Evolutionary conservation across 2,329 filamentous ascomycete genomes (phyloP).

Genomic region (Nannizziopsis barbatae): DNA sequence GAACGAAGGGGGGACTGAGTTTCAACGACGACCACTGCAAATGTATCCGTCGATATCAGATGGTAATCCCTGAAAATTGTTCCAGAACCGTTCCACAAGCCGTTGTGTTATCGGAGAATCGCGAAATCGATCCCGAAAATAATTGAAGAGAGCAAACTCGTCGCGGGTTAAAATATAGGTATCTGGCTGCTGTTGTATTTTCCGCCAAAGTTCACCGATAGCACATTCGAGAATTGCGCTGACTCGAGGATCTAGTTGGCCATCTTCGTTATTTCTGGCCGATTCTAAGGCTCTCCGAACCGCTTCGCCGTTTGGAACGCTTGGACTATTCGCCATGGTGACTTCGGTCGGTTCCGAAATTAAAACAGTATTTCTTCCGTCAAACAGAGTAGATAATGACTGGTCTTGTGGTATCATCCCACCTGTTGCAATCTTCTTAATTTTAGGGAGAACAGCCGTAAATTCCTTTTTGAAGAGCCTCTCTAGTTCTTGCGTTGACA

Average conservation of each 20-base stretch:
- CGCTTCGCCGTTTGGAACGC: slow-evolving; percentile 28
- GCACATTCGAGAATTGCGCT: slow-evolving; percentile 54
- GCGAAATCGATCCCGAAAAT: slow-evolving; percentile 57
- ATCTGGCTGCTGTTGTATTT: slow-evolving; percentile 51
- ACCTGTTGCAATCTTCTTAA: background rate
- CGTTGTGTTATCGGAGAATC: slow-evolving; percentile 41
- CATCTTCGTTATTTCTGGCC: slow-evolving; percentile 61
- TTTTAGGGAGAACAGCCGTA: slow-evolving; percentile 1
- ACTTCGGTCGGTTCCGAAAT: background rate
- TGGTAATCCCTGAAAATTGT: slow-evolving; percentile 27
- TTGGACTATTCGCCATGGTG: slow-evolving; percentile 29
- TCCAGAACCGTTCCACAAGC: slow-evolving; percentile 49
- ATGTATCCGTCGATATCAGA: slow-evolving; percentile 20
- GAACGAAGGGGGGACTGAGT: background rate
- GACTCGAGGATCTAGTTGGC: slow-evolving; percentile 51
- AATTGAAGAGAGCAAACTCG: slow-evolving; percentile 82
- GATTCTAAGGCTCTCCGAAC: slow-evolving; percentile 62
- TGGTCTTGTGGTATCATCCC: background rate
- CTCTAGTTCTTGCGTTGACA: slow-evolving; percentile 5
- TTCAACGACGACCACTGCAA: background rate
- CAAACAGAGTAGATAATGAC: background rate
- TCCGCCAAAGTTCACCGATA: slow-evolving; percentile 54
- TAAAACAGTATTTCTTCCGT: slow-evolving; percentile 1
- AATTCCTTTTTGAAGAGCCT: slow-evolving; percentile 1
- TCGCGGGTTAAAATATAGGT: slow-evolving; percentile 63